A percentile compares a stretch with the other conserved stretches of the same genome.
Evolutionary conservation across 2,329 filamentous ascomycete species (phyloP).

Genomic region (Periconia sp.): DNA sequence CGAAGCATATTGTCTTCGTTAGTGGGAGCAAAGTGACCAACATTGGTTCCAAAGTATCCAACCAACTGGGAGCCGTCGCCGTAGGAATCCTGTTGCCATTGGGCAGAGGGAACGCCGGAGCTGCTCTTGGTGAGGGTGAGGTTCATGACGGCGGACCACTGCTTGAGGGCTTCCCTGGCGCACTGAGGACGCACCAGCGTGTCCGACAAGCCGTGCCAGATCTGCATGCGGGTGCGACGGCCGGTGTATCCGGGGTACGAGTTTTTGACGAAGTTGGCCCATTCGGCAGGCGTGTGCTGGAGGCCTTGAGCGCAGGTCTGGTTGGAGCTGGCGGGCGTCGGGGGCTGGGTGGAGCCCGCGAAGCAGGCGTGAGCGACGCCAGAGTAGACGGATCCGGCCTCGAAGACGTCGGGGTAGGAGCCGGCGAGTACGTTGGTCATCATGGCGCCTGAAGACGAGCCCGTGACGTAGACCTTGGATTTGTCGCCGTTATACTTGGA

Average conservation of each 20-base stretch:
- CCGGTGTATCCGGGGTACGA: conserved; percentile 40
- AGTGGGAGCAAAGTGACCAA: conserved; percentile 18
- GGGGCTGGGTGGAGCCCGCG: conserved; percentile 8
- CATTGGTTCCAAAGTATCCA: conserved; percentile 19
- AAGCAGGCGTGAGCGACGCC: conserved; percentile 33
- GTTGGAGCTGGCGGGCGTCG: conserved; percentile 13
- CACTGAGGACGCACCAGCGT: conserved; percentile 26
- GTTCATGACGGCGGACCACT: conserved; percentile 9
- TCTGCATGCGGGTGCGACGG: conserved; percentile 34
- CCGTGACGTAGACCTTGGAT: conserved; percentile 46
- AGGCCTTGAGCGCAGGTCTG: conserved; percentile 59
- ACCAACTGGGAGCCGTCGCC: conserved; percentile 17
- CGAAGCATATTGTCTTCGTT: conserved; percentile 14
- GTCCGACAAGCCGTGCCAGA: conserved; percentile 38
- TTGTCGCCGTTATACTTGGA: conserved; percentile 55
- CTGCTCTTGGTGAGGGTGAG: conserved; percentile 9
- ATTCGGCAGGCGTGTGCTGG: conserved; percentile 18
- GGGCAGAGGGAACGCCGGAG: conserved; percentile 8
- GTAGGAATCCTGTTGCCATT: conserved; percentile 19
- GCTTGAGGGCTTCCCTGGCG: conserved; percentile 18
- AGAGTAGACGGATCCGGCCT: conserved; percentile 27
- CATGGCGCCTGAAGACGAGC: conserved; percentile 32
- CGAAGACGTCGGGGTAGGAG: conserved; percentile 31
- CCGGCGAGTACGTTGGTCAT: conserved; percentile 36
- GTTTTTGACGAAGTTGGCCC: conserved; percentile 11